Base-by-base conservation (phyloP, 2,329 filamentous ascomycete species). In the Alternaria panax region DNA sequence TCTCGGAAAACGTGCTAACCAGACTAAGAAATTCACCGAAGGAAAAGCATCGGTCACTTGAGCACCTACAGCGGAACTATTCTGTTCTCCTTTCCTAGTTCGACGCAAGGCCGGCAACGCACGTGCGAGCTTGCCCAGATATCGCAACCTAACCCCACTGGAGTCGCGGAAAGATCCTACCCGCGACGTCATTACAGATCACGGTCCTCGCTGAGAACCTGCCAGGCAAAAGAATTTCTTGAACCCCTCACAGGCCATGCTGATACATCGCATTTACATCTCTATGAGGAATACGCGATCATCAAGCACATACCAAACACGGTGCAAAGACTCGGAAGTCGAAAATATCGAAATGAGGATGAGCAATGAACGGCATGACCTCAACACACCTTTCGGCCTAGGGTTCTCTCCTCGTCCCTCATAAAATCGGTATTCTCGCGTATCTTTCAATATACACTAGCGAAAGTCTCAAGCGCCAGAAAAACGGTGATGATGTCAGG, bases 11-110 rank as follows among this genome's bases (percentile, higher is more conserved):
- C 6, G 24, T 41, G 20, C 38, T 24, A 41, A 22, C 36, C 18
- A 38, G 36, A 7, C 27, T 47, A 47, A 22, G 28, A 48, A 48
- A 48, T 34, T 48, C 45, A 32, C 45, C 45, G 45, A 48, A 36
- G 45, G 14, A 30, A 34, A 24, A 48, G 30, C 45, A 34, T 48
- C 45, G 45, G 45, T 48, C 30, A 48, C 20, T 11, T n/a, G 45
- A 48, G 28, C 9, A 32, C 20, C 30, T 20, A 18, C n/a, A 32
- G 30, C 28, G 30, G 45, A 48, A 48, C 32, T 24, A 34, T 48
- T 22, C 32, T 22, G 20, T 48, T 34, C 45, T 48, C 45, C 45
- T 32, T 48, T 48, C 32, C 30, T 48, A 34, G 30, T 48, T 32
- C 16, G 32, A 36, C 28, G 3, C 45, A 36, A 48, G 30, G 45